Conservation (phyloP, 2,329 filamentous ascomycete genomes). For the Botrytis galanthina region DNA sequence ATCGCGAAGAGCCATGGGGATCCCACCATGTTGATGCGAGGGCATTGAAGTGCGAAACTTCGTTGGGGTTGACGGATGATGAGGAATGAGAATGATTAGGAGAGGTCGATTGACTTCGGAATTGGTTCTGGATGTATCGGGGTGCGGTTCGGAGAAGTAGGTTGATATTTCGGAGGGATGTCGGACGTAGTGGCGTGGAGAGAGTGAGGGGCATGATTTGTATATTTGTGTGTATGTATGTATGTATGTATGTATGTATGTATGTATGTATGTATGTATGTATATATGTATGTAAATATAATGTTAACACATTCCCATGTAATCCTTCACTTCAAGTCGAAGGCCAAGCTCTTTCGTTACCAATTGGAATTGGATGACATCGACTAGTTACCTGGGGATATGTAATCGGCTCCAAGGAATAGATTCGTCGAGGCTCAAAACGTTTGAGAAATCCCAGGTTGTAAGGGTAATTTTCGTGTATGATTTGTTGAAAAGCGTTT, state of each 20-base stretch:
- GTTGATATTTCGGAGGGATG: constrained; percentile 36
- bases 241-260: background rate
- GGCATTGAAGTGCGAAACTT: constrained; percentile 91
- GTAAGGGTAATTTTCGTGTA: background rate
- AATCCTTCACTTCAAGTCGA: background rate
- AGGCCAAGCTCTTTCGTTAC: background rate
- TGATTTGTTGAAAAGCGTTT: constrained; percentile 18
- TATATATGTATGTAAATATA: background rate
- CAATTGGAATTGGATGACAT: background rate
- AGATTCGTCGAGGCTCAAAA: background rate
- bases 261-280: background rate
- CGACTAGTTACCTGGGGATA: background rate
- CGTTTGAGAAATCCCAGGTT: background rate
- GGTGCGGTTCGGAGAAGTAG: constrained; percentile 37
- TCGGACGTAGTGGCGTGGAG: constrained; percentile 28
- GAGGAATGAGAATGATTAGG: constrained; percentile 44
- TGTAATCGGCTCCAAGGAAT: background rate
- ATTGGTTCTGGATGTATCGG: constrained; percentile 36
- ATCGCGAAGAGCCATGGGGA: constrained; percentile 83
- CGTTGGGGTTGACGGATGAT: constrained; percentile 77
- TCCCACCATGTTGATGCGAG: constrained; percentile 98
- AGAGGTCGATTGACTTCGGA: constrained; percentile 35
- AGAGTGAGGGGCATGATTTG: constrained; percentile 17
- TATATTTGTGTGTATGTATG: background rate
- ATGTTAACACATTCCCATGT: background rate